These are phyloP conservation scores for Ceratorhiza oryzae-sativae DNA, from an alignment of 1,284 basidiomycete genomes.

Conservation along the genomic window DNA sequence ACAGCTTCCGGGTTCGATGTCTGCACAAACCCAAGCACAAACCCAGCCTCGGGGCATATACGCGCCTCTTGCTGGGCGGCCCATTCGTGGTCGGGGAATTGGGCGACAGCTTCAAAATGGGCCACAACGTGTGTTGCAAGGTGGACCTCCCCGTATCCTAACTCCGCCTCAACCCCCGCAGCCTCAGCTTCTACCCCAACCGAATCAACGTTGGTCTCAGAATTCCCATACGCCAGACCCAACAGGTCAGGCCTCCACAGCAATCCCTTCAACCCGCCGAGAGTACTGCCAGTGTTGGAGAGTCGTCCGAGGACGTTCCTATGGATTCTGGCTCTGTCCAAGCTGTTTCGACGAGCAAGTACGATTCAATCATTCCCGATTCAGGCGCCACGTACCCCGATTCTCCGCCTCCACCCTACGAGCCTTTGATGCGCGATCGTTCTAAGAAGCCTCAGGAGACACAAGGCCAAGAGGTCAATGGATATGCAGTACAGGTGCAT, in stretches of 20 bases:
- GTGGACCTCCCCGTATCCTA: conserved; percentile 21
- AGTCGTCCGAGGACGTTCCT: neutral
- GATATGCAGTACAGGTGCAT: conserved; percentile 30
- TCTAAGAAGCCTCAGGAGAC: neutral
- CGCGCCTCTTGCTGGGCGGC: conserved; percentile 30
- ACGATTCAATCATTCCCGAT: neutral
- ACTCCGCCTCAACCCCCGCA: conserved; percentile 13
- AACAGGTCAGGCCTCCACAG: neutral
- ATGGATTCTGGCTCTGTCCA: conserved; percentile 12
- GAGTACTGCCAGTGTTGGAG: neutral
- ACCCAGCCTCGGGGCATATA: conserved; percentile 1
- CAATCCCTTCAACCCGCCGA: neutral
- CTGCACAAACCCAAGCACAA: neutral
- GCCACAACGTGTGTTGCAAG: conserved; percentile 27
- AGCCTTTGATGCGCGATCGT: conserved; percentile 21
- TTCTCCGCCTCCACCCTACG: conserved; percentile 30
- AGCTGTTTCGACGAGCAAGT: neutral
- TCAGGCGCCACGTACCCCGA: conserved; percentile 12
- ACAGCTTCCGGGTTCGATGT: neutral
- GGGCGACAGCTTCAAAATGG: conserved; percentile 21
- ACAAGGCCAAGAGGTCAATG: conserved; percentile 24
- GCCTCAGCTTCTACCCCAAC: neutral
- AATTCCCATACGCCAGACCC: neutral
- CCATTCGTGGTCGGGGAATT: conserved; percentile 19
- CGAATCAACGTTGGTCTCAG: conserved; percentile 3